Evolutionary conservation across 306 rosid genomes (phyloP).

Genomic region (Trichosanthes cucumerina): DNA sequence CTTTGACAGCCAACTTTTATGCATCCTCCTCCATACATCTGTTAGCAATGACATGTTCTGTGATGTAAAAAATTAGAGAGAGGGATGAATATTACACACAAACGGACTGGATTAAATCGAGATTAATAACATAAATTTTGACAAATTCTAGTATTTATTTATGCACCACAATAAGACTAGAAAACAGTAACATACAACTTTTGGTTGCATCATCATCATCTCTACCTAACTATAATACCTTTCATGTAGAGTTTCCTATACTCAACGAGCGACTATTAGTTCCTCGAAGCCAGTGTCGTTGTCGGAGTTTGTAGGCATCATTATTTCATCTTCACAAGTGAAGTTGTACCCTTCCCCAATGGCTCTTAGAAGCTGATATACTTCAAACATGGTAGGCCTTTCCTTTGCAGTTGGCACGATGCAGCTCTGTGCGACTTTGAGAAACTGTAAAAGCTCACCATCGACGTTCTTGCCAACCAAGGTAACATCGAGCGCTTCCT

Average conservation of each 20-base stretch:
- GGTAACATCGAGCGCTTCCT: slow-evolving; percentile 48
- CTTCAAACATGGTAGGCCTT: slow-evolving; percentile 96
- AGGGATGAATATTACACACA: not conserved
- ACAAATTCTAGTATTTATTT: not conserved
- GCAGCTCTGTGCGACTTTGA: slow-evolving; percentile 74
- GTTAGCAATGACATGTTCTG: slow-evolving; percentile 3
- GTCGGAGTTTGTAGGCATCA: slow-evolving; percentile 32
- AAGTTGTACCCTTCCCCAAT: slow-evolving; percentile 63
- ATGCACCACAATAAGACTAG: not conserved
- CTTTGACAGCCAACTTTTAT: not conserved
- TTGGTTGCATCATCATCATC: not conserved
- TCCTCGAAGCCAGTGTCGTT: slow-evolving; percentile 31
- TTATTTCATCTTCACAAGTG: slow-evolving; percentile 59
- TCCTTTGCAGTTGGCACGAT: slow-evolving; percentile 53
- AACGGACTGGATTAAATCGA: not conserved
- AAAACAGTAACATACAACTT: not conserved
- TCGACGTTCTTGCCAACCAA: slow-evolving; percentile 54
- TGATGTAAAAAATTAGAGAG: not conserved
- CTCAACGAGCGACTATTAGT: slow-evolving; percentile 66
- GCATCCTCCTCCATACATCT: not conserved
- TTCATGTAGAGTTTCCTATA: not conserved
- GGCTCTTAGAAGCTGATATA: slow-evolving; percentile 80
- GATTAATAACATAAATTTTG: not conserved
- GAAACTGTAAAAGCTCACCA: slow-evolving; percentile 76
- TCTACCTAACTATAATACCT: not conserved